These are phyloP conservation scores for Hypholoma sublateritium DNA, from an alignment of 768 basidiomycete genomes.

Conservation along the genomic window DNA sequence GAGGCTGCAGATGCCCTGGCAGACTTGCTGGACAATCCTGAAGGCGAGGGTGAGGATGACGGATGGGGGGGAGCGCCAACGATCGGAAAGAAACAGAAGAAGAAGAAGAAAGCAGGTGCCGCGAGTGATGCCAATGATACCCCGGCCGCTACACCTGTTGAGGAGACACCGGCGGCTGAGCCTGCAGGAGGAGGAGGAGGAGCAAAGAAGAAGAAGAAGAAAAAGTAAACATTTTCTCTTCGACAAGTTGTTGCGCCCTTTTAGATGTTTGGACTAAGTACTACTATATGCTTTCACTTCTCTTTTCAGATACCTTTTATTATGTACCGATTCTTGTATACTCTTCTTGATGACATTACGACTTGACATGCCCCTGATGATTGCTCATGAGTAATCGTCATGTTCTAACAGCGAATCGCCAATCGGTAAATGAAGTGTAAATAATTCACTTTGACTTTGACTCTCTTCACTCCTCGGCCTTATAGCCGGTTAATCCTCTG, in stretches of 20 bases:
- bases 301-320: neutral
- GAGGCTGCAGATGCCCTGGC: neutral
- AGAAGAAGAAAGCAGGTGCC: conserved; percentile 8
- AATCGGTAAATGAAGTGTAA: too few relatives aligned
- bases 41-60: neutral
- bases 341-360: neutral
- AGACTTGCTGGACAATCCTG: neutral
- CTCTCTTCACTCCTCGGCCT: too few relatives aligned
- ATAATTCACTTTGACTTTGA: too few relatives aligned
- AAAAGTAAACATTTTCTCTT: conserved; percentile 9
- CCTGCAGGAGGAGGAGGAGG: conserved; percentile 1
- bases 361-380: too few relatives aligned
- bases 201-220: conserved; percentile 18
- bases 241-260: neutral
- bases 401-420: too few relatives aligned
- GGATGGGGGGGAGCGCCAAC: neutral
- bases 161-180: conserved; percentile 6
- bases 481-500: too few relatives aligned
- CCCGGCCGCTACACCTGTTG: conserved; percentile 7
- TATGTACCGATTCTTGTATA: neutral
- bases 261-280: neutral
- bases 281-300: neutral
- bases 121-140: neutral
- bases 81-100: conserved; percentile 1
- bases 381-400: too few relatives aligned